phyloP scores from a whole-genome alignment of 2,329 filamentous ascomycete species.

The Dendryphion nanum region DNA sequence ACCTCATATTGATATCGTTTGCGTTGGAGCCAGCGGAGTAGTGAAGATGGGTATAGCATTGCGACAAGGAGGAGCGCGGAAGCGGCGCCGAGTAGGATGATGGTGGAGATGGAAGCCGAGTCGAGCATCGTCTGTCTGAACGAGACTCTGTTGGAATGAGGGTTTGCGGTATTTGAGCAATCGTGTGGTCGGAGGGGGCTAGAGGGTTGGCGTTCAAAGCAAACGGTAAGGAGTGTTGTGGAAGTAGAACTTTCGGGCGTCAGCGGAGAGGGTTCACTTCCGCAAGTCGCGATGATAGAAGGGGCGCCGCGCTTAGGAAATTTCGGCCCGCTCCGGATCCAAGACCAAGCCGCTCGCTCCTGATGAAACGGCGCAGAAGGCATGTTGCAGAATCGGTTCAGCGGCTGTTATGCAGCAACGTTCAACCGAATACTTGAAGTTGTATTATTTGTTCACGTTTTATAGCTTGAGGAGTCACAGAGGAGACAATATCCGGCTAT shows the following conservation, averaged over 20 bases:
- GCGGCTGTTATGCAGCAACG: slow-evolving; percentile 3
- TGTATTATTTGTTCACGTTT: no score
- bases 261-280: not conserved
- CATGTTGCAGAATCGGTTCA: slow-evolving; percentile 1
- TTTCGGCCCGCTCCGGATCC: slow-evolving; percentile 2
- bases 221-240: not conserved
- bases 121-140: slow-evolving; percentile 23
- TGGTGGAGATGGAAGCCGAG: slow-evolving; percentile 35
- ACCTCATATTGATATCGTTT: slow-evolving; percentile 99
- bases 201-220: not conserved
- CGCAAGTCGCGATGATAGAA: not conserved
- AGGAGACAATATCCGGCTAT: not conserved
- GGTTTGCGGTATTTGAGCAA: not conserved
- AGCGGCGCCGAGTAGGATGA: slow-evolving; percentile 35
- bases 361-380: no score
- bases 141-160: not conserved
- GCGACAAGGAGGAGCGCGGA: slow-evolving; percentile 43
- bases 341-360: not conserved
- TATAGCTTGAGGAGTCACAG: not conserved
- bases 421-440: no score
- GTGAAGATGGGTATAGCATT: slow-evolving; percentile 49
- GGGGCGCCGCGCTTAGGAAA: not conserved
- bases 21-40: slow-evolving; percentile 83
- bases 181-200: not conserved
- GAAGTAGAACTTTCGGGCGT: not conserved